Evolutionary conservation across 441 rosid genomes (phyloP).

Genomic region (Syzygium syzygioides): DNA sequence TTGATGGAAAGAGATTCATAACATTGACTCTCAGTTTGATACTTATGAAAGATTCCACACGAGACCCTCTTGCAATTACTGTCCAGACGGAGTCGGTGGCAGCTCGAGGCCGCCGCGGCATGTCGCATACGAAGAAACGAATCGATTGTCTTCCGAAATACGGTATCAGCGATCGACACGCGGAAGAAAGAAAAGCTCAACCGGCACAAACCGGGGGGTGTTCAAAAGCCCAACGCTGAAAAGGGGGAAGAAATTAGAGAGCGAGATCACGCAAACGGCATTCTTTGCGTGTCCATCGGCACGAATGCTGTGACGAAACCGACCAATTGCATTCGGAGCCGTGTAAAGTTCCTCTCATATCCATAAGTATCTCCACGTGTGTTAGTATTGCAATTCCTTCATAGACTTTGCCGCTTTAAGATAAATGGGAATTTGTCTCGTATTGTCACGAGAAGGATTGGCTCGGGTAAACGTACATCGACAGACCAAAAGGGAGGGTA

Average conservation of each 20-base stretch:
- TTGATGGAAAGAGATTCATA: neutral
- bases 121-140: neutral
- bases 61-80: no score
- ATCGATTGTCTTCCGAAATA: neutral
- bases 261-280: rapidly evolving
- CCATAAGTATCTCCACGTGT: no score
- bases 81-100: neutral
- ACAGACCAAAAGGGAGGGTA: neutral
- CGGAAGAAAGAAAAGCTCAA: neutral
- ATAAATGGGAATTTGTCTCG: no score
- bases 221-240: neutral
- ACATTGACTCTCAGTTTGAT: neutral
- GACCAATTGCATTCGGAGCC: neutral
- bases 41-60: neutral
- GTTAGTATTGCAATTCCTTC: no score
- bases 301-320: neutral
- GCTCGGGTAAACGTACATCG: neutral
- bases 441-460: neutral
- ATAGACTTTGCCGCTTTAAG: no score
- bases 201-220: neutral
- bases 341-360: no score
- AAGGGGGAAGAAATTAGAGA: neutral
- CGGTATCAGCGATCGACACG: no score
- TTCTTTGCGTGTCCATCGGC: neutral
- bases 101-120: no score